These are phyloP conservation scores for Botryotinia narcissicola DNA, from an alignment of 2,329 filamentous ascomycete genomes.

Conservation along the genomic window DNA sequence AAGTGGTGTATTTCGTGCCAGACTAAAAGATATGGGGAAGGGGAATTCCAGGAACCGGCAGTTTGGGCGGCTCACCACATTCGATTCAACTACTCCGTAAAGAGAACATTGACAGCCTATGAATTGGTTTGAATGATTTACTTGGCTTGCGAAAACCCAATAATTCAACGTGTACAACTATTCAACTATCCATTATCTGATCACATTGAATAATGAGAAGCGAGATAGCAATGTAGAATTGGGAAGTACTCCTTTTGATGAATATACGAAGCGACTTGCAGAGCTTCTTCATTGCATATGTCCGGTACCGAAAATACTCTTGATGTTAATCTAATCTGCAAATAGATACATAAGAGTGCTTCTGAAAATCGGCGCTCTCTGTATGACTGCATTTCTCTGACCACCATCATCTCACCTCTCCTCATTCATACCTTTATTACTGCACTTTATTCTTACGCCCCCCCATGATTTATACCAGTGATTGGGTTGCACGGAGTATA, in stretches of 20 bases:
- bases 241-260: background rate
- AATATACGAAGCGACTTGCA: background rate
- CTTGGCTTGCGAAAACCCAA: background rate
- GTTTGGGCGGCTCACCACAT: background rate
- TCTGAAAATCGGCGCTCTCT: background rate
- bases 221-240: background rate
- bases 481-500: slow-evolving; percentile 1
- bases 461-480: background rate
- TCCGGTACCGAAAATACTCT: background rate
- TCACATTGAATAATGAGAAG: background rate
- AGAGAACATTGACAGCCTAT: background rate
- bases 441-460: slow-evolving; percentile 1
- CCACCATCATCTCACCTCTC: slow-evolving; percentile 13
- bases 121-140: background rate
- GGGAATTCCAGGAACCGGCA: slow-evolving; percentile 14
- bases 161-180: background rate
- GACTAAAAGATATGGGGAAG: background rate
- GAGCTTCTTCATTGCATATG: background rate
- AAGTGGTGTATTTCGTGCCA: background rate
- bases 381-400: slow-evolving; percentile 17
- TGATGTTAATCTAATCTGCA: background rate
- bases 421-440: background rate
- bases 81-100: background rate
- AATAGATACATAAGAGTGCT: background rate
- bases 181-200: background rate